Base-by-base conservation (phyloP, 176 grass and related monocot species). In the Bonia amplexicaulis region DNA sequence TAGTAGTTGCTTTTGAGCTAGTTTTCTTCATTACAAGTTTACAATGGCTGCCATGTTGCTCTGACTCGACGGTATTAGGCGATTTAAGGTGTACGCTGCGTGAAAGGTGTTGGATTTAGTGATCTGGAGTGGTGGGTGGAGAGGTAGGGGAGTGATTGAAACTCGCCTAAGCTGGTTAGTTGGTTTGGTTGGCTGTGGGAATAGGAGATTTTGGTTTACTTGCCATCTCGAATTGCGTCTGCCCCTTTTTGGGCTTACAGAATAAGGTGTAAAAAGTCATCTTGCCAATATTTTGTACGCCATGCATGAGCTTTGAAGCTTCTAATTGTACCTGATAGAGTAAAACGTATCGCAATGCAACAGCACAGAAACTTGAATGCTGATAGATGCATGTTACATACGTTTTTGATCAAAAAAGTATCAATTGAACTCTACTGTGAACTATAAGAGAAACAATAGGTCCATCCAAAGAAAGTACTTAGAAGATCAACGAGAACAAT, bases 51-150 rank as follows among this genome's bases (percentile, higher is more conserved):
- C 19, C 5, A 39, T 37, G 48, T 55, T 69, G 49, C 2, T 25
- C 47, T 20, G 33, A 71, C 64, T 69, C 25, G 72, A 79, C 13
- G 40, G 20, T 47, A 33, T 12, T 13, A 59, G 11, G 64, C 12
- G 19, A 85, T 70, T 61, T 45, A 42, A 25, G 15, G 9, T 61
- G 19, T 66, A 59, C 12, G 19, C 64, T 77, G 62, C 25, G 3
- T 66, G 40, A 27, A 58, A 55, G 23, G 23, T 20, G 47, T 58
- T 49, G 59, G 33, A 22, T 46, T 59, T 60, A 68, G 59, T 41
- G 61, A 89, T 89, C 59, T 80, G 22, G 40, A 65, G 12, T 46
- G 66, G 23, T 88, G 66, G 74, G 57, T 80, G 27, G n/a, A 46
- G 19, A 70, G 23, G 17, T 69, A 20, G 68, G 51, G 52, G 29